Conservation (phyloP, 768 basidiomycete genomes). For the Stropharia rugosoannulata region DNA sequence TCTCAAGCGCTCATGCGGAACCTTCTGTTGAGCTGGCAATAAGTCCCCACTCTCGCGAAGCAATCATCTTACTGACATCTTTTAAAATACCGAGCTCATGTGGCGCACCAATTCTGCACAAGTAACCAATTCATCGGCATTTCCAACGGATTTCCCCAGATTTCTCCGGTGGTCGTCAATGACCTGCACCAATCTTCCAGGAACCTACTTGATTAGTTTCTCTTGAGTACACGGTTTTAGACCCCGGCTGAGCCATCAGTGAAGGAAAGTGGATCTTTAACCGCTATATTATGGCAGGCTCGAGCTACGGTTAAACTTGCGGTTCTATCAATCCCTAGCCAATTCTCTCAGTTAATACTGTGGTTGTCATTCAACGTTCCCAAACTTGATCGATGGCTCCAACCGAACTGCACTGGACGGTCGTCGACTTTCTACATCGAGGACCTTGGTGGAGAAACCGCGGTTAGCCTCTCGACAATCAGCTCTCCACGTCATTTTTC, state of each 20-base stretch:
- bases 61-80: background rate
- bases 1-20: background rate
- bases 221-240: background rate
- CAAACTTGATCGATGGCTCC: constrained; percentile 11
- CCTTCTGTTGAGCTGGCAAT: background rate
- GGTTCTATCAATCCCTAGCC: background rate
- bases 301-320: background rate
- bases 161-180: background rate
- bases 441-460: constrained; percentile 64
- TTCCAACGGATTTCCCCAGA: constrained; percentile 1
- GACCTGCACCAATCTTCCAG: background rate
- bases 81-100: constrained; percentile 5
- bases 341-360: background rate
- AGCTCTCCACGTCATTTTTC: background rate
- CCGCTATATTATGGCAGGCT: background rate
- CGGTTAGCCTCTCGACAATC: constrained; percentile 32
- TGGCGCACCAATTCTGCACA: background rate
- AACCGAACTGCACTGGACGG: constrained; percentile 31
- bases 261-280: background rate
- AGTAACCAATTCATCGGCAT: constrained; percentile 7
- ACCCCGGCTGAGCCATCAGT: background rate
- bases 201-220: constrained; percentile 2
- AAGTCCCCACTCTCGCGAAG: background rate
- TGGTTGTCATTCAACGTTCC: background rate
- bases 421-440: constrained; percentile 58